Evolutionary conservation across 2,329 filamentous ascomycete species (phyloP), one percentile per base, ranked within the genome.

Genomic region (Ophiostoma quercus): DNA sequence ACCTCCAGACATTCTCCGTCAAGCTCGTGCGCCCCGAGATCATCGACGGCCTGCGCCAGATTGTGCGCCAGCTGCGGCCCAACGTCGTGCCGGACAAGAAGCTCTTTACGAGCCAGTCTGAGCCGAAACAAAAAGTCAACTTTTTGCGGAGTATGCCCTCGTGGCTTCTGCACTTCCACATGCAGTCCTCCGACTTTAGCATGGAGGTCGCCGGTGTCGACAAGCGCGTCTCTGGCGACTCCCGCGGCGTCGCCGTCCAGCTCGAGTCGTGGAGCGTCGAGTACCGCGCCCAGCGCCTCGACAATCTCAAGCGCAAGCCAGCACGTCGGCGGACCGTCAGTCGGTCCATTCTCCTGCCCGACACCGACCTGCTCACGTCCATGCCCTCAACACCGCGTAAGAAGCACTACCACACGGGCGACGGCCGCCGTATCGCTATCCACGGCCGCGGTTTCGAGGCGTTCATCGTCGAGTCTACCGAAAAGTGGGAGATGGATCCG

Each of bases 21-120:
- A 95, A 93, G 76, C 90, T 99, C 83, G 89, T 97, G 9, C 89
- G 94, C 29, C 90, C 92, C 6, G 95, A 99, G 76, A 97, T 99
- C 71, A 95, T 90, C 69, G 91, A 96, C 76, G 96, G 95, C 29
- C 84, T 99, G 41, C 91, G 92, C 32, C 92, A 98, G 77, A 97
- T 99, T 72, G 88, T 97, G 16, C 87, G 88, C 60, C 93, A 98
- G 76, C 84, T 97, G 68, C 87, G 90, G 63, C 87, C 87, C 39
- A 88, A 91, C 72, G 85, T 90, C 11, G 85, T 90, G 73, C 85
- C 88, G 2, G 86, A 88, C 71, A 89, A 86, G 77, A 89, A 86
- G 76, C 81, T 85, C 51, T 78, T 78, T 3, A 77, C 77, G 22
- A 8, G 14, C 54, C 80, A 81, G n/a, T 84, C 81, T 70, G 81